Percentiles rank a stretch among this genome's conserved stretches.
phyloP scores from a whole-genome alignment of 306 rosid species.

The Corylus avellana region DNA sequence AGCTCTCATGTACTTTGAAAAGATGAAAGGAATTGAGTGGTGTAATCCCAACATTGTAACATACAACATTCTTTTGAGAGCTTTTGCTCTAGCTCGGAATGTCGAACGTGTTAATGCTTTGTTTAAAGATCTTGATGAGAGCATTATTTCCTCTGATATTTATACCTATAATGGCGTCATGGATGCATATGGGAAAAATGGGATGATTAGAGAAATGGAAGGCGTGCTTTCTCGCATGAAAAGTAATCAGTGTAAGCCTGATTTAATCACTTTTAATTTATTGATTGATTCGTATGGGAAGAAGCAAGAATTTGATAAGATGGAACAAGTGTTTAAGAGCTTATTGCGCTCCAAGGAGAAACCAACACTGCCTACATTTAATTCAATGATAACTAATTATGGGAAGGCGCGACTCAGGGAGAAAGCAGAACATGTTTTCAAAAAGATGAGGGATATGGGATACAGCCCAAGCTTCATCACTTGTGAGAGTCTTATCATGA shows the following conservation, averaged over 20 bases:
- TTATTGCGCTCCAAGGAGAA: slow-evolving; percentile 71
- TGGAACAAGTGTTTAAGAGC: slow-evolving; percentile 96
- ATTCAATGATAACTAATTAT: slow-evolving; percentile 87
- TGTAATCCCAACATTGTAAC: slow-evolving; percentile 90
- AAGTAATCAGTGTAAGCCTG: slow-evolving; percentile 71
- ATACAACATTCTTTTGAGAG: slow-evolving; percentile 85
- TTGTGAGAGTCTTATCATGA: slow-evolving; percentile 75
- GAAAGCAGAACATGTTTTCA: slow-evolving; percentile 62
- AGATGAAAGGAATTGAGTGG: slow-evolving; percentile 85
- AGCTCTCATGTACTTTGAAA: slow-evolving; percentile 75
- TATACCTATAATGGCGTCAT: slow-evolving; percentile 89
- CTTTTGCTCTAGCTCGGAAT: slow-evolving; percentile 73
- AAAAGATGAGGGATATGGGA: slow-evolving; percentile 69
- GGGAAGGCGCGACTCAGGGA: slow-evolving; percentile 83
- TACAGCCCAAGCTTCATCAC: slow-evolving; percentile 75
- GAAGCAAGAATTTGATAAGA: slow-evolving; percentile 83
- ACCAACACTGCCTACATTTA: slow-evolving; percentile 84
- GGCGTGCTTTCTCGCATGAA: slow-evolving; percentile 74
- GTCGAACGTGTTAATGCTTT: slow-evolving; percentile 61
- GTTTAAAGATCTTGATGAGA: slow-evolving; percentile 86
- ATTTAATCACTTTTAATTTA: slow-evolving; percentile 77
- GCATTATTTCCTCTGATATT: slow-evolving; percentile 69
- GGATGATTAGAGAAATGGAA: slow-evolving; percentile 94
- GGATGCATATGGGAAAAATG: slow-evolving; percentile 88
- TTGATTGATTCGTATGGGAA: slow-evolving; percentile 91